Base-by-base conservation (phyloP, 805 yeast genomes). In the Candida jianshihensis region DNA sequence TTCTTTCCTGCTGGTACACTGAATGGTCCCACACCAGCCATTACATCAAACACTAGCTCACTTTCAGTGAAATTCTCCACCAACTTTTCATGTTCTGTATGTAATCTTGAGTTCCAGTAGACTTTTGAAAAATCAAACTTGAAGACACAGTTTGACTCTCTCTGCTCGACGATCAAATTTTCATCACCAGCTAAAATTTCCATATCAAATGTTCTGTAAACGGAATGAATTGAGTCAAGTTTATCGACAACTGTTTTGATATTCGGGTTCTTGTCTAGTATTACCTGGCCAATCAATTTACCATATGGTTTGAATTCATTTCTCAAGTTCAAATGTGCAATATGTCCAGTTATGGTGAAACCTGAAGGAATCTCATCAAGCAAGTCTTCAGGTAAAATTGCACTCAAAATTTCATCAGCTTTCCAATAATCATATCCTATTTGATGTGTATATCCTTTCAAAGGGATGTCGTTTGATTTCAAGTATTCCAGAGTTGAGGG, bases 21-120 rank as follows among this genome's bases (percentile, higher is more conserved):
- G 64, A 94, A 92, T 5, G 99, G 99, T 0, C 99, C 99, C 2
- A 92, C 97, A 32, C 99, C 99, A 1, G 96, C 97, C 76, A 94
- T 85, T 0, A 88, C 97, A 63, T 92, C 99, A 50, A 87, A 86
- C 0, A 94, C 83, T 6, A 87, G 83, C 40, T 81, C 82, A 9
- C 82, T 81, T 4, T 73, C 66, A 29, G 71, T 49, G 49, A 84
- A 81, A 26, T 61, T 53, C 2, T 61, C 55, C 4, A 92, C 81
- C 30, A 92, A 61, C 40, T 97, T 67, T 32, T 78, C 90, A 58
- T 92, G 99, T 52, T 92, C 99, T 1, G 96, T 85, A 47, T 88
- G 90, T 34, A 92, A 67, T 47, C 98, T 73, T 13, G 97, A 86
- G 57, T 92, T 92, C 99, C 99, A 92, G 60, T 94, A 92, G 5